Conservation (phyloP, 208 protist species). For the Vickermania ingenoplastis region DNA sequence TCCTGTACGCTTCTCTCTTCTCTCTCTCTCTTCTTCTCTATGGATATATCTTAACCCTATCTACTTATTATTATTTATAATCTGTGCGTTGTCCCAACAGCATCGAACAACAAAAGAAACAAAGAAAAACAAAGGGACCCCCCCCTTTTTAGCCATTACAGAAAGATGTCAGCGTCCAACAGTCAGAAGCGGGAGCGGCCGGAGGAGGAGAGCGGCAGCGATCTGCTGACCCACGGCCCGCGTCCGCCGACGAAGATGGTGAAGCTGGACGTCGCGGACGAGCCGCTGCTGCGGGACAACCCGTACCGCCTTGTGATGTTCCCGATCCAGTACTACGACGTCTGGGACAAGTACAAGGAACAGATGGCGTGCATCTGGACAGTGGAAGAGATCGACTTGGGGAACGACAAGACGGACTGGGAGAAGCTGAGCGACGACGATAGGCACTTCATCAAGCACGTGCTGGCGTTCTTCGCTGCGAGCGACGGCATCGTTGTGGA, state of each 20-base stretch:
- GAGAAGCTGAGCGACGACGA: constrained; percentile 92
- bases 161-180: too few species aligned
- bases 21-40: too few species aligned
- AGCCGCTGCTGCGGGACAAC: constrained; percentile 95
- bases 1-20: too few species aligned
- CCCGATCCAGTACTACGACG: constrained; percentile 95
- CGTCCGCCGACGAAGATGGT: not conserved
- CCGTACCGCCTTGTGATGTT: constrained; percentile 97
- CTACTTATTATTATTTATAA: too few species aligned
- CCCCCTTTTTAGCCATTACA: too few species aligned
- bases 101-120: too few species aligned
- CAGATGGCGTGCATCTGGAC: constrained; percentile 97
- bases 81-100: too few species aligned
- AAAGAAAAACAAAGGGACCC: too few species aligned
- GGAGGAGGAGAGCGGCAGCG: too few species aligned
- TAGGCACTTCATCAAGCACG: constrained; percentile 97
- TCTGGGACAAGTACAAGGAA: constrained; percentile 99
- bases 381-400: constrained; percentile 98
- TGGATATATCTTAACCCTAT: too few species aligned
- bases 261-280: constrained; percentile 21
- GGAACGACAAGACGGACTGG: constrained; percentile 94
- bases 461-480: constrained; percentile 98
- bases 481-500: constrained; percentile 99
- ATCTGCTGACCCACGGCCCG: too few species aligned
- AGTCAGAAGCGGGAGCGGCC: too few species aligned